Conservation (phyloP, 495 filamentous ascomycete genomes). For the Talaromyces nanjingensis region DNA sequence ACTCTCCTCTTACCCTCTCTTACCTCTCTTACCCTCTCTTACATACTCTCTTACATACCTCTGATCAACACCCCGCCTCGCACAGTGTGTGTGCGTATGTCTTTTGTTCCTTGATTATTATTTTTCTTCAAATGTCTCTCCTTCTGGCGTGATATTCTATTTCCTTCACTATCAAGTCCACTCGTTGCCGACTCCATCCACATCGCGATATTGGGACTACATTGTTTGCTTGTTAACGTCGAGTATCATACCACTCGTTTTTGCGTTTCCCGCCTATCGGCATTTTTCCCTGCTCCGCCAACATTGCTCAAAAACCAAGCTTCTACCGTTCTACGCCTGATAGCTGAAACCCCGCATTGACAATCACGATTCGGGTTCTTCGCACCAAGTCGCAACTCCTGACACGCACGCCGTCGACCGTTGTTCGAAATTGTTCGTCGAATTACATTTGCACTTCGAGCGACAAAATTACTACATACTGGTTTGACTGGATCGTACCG, state of each 20-base stretch:
- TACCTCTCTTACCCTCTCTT: background rate
- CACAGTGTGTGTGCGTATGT: slow-evolving; percentile 8
- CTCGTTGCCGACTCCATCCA: background rate
- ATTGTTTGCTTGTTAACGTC: background rate
- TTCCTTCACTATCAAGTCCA: background rate
- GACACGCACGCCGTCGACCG: background rate
- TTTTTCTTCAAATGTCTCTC: background rate
- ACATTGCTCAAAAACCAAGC: background rate
- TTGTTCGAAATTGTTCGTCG: background rate
- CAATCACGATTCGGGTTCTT: background rate
- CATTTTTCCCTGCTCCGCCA: slow-evolving; percentile 1
- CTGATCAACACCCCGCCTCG: background rate
- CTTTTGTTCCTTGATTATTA: background rate
- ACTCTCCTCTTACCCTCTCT: background rate
- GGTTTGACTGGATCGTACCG: background rate
- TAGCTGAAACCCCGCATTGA: slow-evolving; percentile 1
- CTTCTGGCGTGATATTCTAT: slow-evolving; percentile 2
- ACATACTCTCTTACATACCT: background rate
- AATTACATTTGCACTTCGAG: background rate
- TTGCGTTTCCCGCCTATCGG: slow-evolving; percentile 3
- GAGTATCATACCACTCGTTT: background rate
- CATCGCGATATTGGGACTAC: background rate
- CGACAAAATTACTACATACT: background rate
- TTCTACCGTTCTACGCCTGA: background rate
- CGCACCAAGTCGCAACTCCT: background rate